Percentiles rank a stretch among this genome's conserved stretches.
These are phyloP conservation scores for Phytopythium delawarense DNA, from an alignment of 352 stramenopile species.

Conservation along the genomic window DNA sequence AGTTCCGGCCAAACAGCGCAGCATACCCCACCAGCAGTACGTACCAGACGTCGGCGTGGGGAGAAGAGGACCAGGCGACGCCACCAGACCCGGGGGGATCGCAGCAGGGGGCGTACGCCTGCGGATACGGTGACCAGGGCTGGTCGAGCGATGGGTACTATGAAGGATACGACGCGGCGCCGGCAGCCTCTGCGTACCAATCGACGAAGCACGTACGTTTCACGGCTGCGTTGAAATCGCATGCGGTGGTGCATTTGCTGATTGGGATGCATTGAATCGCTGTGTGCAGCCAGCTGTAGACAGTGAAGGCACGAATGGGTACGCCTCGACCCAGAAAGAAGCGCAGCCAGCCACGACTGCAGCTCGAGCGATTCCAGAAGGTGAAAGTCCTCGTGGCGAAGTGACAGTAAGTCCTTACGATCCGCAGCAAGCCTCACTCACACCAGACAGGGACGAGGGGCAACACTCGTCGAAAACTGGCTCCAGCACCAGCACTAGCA, in stretches of 20 bases:
- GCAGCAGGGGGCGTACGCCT: not conserved
- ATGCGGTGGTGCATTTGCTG: not conserved
- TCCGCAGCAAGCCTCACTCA: not conserved
- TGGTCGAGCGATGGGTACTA: conserved; percentile 10
- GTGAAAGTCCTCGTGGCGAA: conserved; percentile 2
- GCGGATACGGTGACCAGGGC: not conserved
- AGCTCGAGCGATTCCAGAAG: not conserved
- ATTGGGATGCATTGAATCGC: not conserved
- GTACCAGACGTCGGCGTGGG: conserved; percentile 18
- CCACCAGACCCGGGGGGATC: conserved; percentile 5
- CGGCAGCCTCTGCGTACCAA: not conserved
- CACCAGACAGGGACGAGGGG: not conserved
- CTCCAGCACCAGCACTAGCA: not conserved
- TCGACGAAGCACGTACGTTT: not conserved
- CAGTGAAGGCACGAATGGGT: not conserved
- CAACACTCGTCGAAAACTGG: not conserved
- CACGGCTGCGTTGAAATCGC: not conserved
- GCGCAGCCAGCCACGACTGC: not conserved
- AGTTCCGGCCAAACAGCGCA: conserved; percentile 6
- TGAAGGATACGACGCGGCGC: not conserved
- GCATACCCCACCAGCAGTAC: conserved; percentile 27
- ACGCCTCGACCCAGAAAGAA: not conserved
- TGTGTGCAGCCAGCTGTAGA: not conserved
- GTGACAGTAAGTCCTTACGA: conserved; percentile 1
- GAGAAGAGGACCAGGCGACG: conserved; percentile 10